These are phyloP conservation scores for Halteria grandinella DNA, from an alignment of 73 alveolate species.

Conservation along the genomic window DNA sequence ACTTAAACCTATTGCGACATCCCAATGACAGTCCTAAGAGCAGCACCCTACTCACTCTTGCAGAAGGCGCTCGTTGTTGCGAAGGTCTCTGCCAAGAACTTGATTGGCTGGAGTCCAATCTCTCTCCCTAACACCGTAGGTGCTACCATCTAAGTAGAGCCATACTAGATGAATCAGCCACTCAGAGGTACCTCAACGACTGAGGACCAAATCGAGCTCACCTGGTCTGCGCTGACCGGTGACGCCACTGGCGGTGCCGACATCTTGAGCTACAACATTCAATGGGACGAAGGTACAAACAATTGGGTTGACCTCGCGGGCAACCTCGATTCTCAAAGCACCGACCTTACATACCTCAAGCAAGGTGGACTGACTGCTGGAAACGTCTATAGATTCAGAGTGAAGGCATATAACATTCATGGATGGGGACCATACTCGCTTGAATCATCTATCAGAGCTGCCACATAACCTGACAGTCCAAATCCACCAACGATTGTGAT, in stretches of 20 bases:
- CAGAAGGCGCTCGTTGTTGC: conserved; percentile 52
- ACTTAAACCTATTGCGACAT: conserved; percentile 20
- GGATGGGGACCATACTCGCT: conserved; percentile 60
- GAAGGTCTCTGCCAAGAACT: conserved; percentile 51
- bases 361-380: conserved; percentile 11
- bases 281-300: conserved; percentile 57
- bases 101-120: conserved; percentile 35
- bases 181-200: conserved; percentile 28
- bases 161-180: conserved; percentile 41
- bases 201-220: conserved; percentile 11
- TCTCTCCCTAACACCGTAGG: conserved; percentile 18
- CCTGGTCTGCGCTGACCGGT: conserved; percentile 21
- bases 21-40: conserved; percentile 21
- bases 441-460: conserved; percentile 24
- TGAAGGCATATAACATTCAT: conserved; percentile 62
- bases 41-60: conserved; percentile 7
- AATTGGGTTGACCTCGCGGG: conserved; percentile 47
- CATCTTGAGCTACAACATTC: conserved; percentile 39
- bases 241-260: conserved; percentile 49
- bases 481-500: conserved; percentile 12
- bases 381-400: conserved; percentile 24
- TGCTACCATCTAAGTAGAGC: conserved; percentile 6
- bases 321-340: neutral
- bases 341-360: neutral
- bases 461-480: conserved; percentile 59